These are phyloP conservation scores for Tricholoma hemisulphureum DNA, from an alignment of 768 basidiomycete species.

Conservation along the genomic window DNA sequence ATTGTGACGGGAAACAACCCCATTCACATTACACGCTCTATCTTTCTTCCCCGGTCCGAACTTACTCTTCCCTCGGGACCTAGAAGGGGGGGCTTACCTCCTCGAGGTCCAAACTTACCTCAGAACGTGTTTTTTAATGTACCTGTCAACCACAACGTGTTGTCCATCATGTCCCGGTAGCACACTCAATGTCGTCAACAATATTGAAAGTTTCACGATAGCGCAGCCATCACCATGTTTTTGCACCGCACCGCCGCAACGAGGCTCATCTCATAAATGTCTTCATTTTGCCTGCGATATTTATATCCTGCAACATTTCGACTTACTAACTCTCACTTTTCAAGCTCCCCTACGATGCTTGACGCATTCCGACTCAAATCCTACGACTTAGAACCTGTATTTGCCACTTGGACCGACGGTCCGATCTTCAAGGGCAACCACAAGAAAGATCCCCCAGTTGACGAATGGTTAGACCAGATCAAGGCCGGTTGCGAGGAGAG, in stretches of 20 bases:
- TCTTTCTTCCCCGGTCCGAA: background rate
- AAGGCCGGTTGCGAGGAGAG: constrained; percentile 69
- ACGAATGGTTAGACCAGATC: constrained; percentile 72
- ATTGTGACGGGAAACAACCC: background rate
- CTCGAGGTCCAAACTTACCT: constrained; percentile 2
- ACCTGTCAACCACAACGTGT: constrained; percentile 17
- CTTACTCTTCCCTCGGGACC: background rate
- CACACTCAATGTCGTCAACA: background rate
- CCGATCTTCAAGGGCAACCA: constrained; percentile 67
- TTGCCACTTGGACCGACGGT: constrained; percentile 61
- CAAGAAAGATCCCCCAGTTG: constrained; percentile 67
- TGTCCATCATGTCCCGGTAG: constrained; percentile 9
- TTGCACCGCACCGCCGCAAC: constrained; percentile 13
- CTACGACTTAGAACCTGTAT: constrained; percentile 70
- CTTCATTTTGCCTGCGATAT: background rate
- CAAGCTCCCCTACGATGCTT: constrained; percentile 41
- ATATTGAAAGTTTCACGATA: constrained; percentile 3
- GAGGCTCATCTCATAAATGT: constrained; percentile 19
- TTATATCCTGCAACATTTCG: background rate
- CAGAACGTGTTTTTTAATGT: constrained; percentile 9
- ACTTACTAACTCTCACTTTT: constrained; percentile 3
- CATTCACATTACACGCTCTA: background rate
- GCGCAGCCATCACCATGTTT: constrained; percentile 1
- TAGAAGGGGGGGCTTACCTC: background rate
- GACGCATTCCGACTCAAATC: constrained; percentile 80